A percentile compares a stretch with the other conserved stretches of the same genome.
These are phyloP conservation scores for Mucor velutinosus DNA, from an alignment of 371 early-diverging fungal genomes.

Conservation along the genomic window DNA sequence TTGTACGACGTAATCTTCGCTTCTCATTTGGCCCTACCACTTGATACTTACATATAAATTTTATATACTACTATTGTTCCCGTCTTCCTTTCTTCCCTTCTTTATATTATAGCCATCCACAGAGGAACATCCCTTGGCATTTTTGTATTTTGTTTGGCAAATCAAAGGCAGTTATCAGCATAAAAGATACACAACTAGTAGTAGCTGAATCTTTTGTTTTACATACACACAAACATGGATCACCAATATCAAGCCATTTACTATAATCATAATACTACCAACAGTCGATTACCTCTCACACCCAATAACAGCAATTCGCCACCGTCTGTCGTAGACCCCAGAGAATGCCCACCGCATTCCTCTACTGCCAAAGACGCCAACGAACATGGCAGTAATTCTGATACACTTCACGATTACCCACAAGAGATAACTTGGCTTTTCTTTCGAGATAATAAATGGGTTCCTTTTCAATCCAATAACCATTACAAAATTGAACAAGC, in stretches of 20 bases:
- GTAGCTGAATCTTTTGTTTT: neutral
- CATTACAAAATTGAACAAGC: constrained; percentile 55
- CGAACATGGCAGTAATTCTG: neutral
- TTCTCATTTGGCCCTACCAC: neutral
- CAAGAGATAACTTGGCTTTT: constrained; percentile 56
- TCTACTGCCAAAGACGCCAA: constrained; percentile 4
- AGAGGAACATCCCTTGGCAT: neutral
- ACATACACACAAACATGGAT: neutral
- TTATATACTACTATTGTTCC: neutral
- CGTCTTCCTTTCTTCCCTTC: neutral
- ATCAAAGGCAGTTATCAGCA: neutral
- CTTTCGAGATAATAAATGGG: constrained; percentile 52
- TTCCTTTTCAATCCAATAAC: constrained; percentile 51
- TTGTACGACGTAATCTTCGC: neutral
- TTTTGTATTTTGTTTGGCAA: neutral
- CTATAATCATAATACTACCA: neutral
- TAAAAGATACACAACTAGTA: neutral
- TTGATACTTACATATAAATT: neutral
- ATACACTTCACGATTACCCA: constrained; percentile 28
- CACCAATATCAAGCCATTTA: constrained; percentile 10
- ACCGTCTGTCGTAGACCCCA: neutral
- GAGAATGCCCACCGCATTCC: neutral
- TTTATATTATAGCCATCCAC: neutral
- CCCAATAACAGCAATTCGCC: constrained; percentile 17
- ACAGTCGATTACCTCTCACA: constrained; percentile 17